Evolutionary conservation across 805 yeast species (phyloP), one percentile per base, ranked within the genome.

Genomic region (Pichia sporocuriosa): DNA sequence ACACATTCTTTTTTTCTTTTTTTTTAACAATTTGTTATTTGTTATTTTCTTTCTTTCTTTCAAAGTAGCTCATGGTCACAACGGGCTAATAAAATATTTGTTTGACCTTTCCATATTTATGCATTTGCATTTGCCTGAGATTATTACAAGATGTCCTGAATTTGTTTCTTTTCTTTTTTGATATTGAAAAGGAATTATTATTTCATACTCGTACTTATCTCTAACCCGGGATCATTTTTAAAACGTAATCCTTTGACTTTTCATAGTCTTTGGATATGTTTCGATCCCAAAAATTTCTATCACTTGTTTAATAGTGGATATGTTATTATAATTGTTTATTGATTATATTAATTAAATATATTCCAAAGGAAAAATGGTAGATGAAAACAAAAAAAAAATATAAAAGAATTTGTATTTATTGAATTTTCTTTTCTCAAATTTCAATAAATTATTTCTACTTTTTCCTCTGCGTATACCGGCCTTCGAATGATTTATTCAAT

Each of bases 131-230:
- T 15, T 26, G 56, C 13, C 47, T 58, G 66, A 55, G 59, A 47
- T 53, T 55, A 61, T 45, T 56, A 61, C 66, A 61, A 56, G 60
- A n/a, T n/a, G n/a, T n/a, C n/a, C 28, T 43, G 43, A 11, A 22
- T n/a, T n/a, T 19, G 10, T 20, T 16, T 24, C 39, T n/a, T n/a
- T n/a, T n/a, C n/a, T n/a, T n/a, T n/a, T n/a, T n/a, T n/a, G n/a
- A n/a, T n/a, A n/a, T n/a, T n/a, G n/a, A n/a, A n/a, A n/a, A n/a
- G n/a, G n/a, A n/a, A n/a, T n/a, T n/a, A n/a, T n/a, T n/a, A n/a
- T n/a, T n/a, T n/a, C n/a, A n/a, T n/a, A 42, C 61, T 56, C 65
- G 64, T 61, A 53, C 56, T 61, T 58, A 45, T 51, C 57, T 58
- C 65, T 55, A 51, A 54, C 44, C 48, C 50, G 46, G 47, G 47